A percentile compares a stretch with the other conserved stretches of the same genome.
Evolutionary conservation across 1,139 yeast genomes (phyloP).

Genomic region (Pichia sp.): DNA sequence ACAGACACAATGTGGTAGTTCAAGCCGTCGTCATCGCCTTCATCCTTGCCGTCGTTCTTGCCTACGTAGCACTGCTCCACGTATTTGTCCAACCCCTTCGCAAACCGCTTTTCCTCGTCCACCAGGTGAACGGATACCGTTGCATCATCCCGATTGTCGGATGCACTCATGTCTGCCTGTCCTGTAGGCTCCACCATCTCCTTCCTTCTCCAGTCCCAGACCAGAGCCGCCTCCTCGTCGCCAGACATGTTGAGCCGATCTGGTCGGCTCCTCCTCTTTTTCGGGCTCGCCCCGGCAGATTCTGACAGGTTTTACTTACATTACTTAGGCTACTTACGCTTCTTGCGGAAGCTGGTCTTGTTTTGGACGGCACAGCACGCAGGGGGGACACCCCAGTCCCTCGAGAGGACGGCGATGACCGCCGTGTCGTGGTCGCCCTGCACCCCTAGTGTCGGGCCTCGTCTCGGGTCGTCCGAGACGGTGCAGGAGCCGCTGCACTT

Average conservation of each 20-base stretch:
- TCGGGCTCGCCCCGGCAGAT: neutral
- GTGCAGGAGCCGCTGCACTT: conserved; percentile 90
- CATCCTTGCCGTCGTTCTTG: conserved; percentile 30
- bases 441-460: conserved; percentile 58
- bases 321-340: neutral
- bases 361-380: conserved; percentile 66
- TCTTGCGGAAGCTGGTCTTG: conserved; percentile 49
- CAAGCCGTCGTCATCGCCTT: conserved; percentile 53
- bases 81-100: conserved; percentile 31
- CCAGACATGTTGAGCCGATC: neutral
- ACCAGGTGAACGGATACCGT: conserved; percentile 61
- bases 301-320: neutral
- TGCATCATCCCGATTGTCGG: neutral
- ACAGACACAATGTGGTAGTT: conserved; percentile 90
- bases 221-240: no score
- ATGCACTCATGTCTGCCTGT: neutral
- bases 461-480: conserved; percentile 45
- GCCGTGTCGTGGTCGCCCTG: conserved; percentile 84
- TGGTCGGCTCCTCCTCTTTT: neutral
- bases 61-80: conserved; percentile 32
- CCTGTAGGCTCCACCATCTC: neutral
- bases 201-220: neutral
- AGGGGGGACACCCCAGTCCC: conserved; percentile 61
- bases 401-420: conserved; percentile 52
- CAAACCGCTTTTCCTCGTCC: conserved; percentile 70